Base-by-base conservation (phyloP, 495 filamentous ascomycete species). In the Daldinia vernicosa region DNA sequence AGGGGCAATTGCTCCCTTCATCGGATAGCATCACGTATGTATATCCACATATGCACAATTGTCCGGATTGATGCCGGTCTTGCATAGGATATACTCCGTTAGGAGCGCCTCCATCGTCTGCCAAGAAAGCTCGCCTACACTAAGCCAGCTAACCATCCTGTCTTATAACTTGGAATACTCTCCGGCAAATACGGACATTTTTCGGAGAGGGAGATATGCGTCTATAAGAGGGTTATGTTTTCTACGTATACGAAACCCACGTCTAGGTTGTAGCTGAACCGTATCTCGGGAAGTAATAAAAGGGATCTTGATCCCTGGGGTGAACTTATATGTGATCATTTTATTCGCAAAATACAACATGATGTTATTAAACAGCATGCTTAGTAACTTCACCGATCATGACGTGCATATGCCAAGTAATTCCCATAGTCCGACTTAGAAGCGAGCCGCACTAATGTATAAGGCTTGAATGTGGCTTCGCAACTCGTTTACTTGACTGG, bases 351-450 rank as follows among this genome's bases (percentile, higher is more conserved):
- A 24, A 47, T 47, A 24, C n/a, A 12, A 24, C 19, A 47, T 24
- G 17, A 47, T 47, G 43, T 12, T 24, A 24, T 47, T 12, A 22
- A 22, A 9, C 19, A 12, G 43, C 8, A 17, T 22, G 17, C 19
- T 47, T 47, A 47, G 9, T 53, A 30, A 53, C 27, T 17, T 30
- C 26, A 28, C 8, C 24, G 51, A 53, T 27, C 55, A 55, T 68
- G 70, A 68, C 65, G 65, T 72, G 64, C 64, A 68, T 72, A 60
- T 52, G 55, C 60, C 14, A 60, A 56, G 47, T 40, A 51, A 43
- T 26, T 60, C 35, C 45, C 28, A 51, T 30, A 53, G 26, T 53
- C 24, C 24, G 50, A 30, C 27, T 15, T 5, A 30, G 24, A 53
- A 17, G 17, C 17, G 22, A 53, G 24, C 50, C 50, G 26, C 27